These are phyloP conservation scores for Chaetomium strumarium DNA, from an alignment of 2,329 filamentous ascomycete genomes.

Conservation along the genomic window DNA sequence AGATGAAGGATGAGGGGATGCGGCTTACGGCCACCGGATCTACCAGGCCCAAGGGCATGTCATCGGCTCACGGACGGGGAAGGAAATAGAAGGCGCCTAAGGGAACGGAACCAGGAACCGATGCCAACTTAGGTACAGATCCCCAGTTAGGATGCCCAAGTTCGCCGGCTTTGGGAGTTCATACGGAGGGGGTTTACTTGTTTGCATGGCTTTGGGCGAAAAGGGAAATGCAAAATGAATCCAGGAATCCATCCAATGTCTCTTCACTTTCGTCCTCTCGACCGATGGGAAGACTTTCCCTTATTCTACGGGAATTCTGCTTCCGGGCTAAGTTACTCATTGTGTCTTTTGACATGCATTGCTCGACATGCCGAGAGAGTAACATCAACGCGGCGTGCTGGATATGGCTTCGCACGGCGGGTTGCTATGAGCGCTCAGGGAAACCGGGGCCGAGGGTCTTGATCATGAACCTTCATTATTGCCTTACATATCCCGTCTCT, in stretches of 20 bases:
- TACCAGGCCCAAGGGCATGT: not conserved
- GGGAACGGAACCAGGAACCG: not conserved
- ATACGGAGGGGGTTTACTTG: conserved; percentile 1
- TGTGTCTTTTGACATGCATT: too few relatives aligned
- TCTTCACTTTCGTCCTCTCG: not conserved
- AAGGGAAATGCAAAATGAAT: conserved; percentile 7
- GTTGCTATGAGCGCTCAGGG: not conserved
- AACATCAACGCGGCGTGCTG: too few relatives aligned
- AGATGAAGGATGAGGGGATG: not conserved
- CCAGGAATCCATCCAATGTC: conserved; percentile 7
- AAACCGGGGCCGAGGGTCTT: not conserved
- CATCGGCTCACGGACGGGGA: conserved; percentile 6
- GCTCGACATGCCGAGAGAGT: too few relatives aligned
- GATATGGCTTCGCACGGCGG: not conserved
- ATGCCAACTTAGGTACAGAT: not conserved
- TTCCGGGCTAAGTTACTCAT: too few relatives aligned
- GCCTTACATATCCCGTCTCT: conserved; percentile 20
- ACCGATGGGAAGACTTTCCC: too few relatives aligned
- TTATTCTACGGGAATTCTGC: too few relatives aligned
- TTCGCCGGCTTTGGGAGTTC: conserved; percentile 13
- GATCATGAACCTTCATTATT: conserved; percentile 20
- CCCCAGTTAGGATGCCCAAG: not conserved
- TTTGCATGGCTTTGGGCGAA: conserved; percentile 6
- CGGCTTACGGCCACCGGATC: not conserved
- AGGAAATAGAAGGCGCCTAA: not conserved